phyloP scores from a whole-genome alignment of 2,329 filamentous ascomycete species.

The Chaetomiaceae sp. region DNA sequence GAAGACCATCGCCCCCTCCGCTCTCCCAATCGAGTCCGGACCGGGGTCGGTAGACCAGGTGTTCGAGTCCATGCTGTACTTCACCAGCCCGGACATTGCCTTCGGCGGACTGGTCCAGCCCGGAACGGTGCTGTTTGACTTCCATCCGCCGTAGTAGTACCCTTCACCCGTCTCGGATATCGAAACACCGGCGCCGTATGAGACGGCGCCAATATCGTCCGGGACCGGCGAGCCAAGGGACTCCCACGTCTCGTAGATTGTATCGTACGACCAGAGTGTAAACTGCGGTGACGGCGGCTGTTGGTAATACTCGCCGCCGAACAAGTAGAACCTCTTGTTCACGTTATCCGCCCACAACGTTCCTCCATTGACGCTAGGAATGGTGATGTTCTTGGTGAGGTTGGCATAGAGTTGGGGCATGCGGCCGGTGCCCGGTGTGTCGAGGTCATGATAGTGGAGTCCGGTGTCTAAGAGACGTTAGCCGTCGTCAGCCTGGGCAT shows the following conservation, averaged over 20 bases:
- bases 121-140: constrained; percentile 49
- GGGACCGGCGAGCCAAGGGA: constrained; percentile 37
- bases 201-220: constrained; percentile 41
- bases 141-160: constrained; percentile 61
- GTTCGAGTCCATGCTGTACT: constrained; percentile 52
- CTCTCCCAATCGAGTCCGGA: constrained; percentile 49
- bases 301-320: constrained; percentile 52
- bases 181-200: constrained; percentile 54
- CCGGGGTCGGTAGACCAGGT: constrained; percentile 51
- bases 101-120: constrained; percentile 47
- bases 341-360: constrained; percentile 56
- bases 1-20: constrained; percentile 57
- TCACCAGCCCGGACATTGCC: constrained; percentile 50
- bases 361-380: constrained; percentile 46
- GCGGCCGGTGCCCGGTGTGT: constrained; percentile 38
- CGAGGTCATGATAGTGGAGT: constrained; percentile 56
- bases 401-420: constrained; percentile 54
- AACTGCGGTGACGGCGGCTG: constrained; percentile 41
- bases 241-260: constrained; percentile 53
- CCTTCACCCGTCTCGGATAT: constrained; percentile 52
- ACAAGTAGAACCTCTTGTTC: constrained; percentile 61
- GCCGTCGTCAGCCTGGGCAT: neutral
- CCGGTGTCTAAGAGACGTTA: constrained; percentile 41
- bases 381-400: constrained; percentile 53
- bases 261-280: constrained; percentile 54